Base-by-base conservation (phyloP, 2,329 filamentous ascomycete genomes). In the Graphilbum sp. region DNA sequence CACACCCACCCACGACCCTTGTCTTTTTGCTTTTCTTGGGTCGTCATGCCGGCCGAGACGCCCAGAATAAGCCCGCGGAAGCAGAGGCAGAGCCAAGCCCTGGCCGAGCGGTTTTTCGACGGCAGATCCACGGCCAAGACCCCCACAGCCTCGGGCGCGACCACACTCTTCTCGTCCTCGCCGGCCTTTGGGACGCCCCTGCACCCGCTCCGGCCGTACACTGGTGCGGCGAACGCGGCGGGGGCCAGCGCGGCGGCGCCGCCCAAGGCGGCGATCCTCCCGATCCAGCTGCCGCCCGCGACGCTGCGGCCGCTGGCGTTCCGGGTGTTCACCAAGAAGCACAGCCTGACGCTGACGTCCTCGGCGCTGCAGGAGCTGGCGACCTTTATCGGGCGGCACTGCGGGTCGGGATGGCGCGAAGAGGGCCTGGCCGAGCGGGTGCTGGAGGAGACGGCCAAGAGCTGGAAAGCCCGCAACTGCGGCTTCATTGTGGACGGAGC, bases 271-370 rank as follows among this genome's bases (percentile, higher is more conserved):
- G 67, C 75, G 7, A 81, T 96, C 35, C 67, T 98, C 2, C 86
- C 90, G 4, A 90, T 98, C 41, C 67, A 93, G 27, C 75, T 98
- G 5, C 87, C 88, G 4, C 82, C 87, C 0, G 75, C 85, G 10
- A 92, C 83, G 0, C 63, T 98, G 31, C 72, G 92, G 44, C 88
- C 90, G 3, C 67, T 96, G 17, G 92, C 90, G 9, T 96, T 98
- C 53, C 76, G 90, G 34, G 92, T 84, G 0, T 93, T 98, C 47
- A 98, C 90, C 2, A 95, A 95, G 58, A 98, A 96, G 53, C 85
- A 98, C 60, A 92, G 88, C 49, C 66, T 98, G 40, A 96, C 87
- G 0, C 72, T 98, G 38, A 87, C 83, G 8, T 90, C 88, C 0
- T 75, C 86, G 0, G 85, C 90, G 0, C 64, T 98, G 5, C 78